Evolutionary conservation across 768 basidiomycete genomes (phyloP).

Genomic region (Suillus discolor): DNA sequence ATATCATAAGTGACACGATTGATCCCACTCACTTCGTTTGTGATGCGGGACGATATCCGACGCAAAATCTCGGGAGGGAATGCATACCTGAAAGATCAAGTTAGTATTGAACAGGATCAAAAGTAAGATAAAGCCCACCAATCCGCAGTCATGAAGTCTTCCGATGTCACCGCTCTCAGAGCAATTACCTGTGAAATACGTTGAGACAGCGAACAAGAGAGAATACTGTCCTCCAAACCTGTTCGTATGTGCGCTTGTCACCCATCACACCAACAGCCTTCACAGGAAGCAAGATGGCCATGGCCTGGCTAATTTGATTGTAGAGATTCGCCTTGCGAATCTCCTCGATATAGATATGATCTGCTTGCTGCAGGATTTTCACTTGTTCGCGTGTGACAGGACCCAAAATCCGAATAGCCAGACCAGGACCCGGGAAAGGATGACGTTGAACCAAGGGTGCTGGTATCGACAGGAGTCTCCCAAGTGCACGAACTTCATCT

Average conservation of each 20-base stretch:
- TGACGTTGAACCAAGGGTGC: constrained; percentile 93
- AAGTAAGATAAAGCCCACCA: constrained; percentile 56
- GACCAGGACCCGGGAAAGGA: constrained; percentile 98
- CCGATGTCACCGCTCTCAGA: constrained; percentile 93
- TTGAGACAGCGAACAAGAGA: constrained; percentile 7
- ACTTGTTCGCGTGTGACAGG: constrained; percentile 95
- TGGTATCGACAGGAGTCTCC: constrained; percentile 89
- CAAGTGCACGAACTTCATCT: constrained; percentile 97
- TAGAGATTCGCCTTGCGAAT: constrained; percentile 92
- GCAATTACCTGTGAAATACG: constrained; percentile 71
- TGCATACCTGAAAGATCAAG: constrained; percentile 71
- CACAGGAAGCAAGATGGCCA: constrained; percentile 94
- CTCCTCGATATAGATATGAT: constrained; percentile 97
- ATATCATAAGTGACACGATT: constrained; percentile 97
- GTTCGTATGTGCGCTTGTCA: constrained; percentile 94
- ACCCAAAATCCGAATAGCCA: constrained; percentile 97
- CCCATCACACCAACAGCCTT: constrained; percentile 98
- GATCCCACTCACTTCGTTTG: constrained; percentile 96
- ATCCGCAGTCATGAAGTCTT: constrained; percentile 99
- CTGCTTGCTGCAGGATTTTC: constrained; percentile 86
- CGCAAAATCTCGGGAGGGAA: constrained; percentile 91
- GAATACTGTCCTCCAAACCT: constrained; percentile 46
- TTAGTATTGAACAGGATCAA: constrained; percentile 22
- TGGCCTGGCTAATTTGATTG: constrained; percentile 93
- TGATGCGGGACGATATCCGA: constrained; percentile 93